These are phyloP conservation scores for Pittosporum tobira DNA, from an alignment of 129 eudicot species.

Conservation along the genomic window DNA sequence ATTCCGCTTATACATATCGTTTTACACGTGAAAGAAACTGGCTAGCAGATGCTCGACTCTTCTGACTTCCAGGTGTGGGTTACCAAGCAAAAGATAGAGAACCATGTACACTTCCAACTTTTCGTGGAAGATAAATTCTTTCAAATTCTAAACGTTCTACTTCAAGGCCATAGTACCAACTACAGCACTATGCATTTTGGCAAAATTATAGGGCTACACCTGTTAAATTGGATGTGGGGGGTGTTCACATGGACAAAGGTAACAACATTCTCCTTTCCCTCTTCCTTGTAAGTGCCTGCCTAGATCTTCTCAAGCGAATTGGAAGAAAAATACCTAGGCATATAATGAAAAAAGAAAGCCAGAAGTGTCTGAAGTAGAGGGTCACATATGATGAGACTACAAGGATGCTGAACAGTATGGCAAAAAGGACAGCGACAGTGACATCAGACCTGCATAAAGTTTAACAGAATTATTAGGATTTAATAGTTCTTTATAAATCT, in stretches of 20 bases:
- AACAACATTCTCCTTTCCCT: constrained; percentile 50
- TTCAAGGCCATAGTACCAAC: constrained; percentile 8
- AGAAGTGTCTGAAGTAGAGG: constrained; percentile 50
- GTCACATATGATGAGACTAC: constrained; percentile 49
- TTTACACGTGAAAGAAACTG: constrained; percentile 24
- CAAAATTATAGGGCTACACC: constrained; percentile 12
- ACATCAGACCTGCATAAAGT: constrained; percentile 58
- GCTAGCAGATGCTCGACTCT: constrained; percentile 17
- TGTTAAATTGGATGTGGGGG: constrained; percentile 11
- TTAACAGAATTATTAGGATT: background rate
- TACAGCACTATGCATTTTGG: constrained; percentile 14
- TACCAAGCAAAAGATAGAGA: constrained; percentile 6
- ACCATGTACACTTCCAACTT: constrained; percentile 13
- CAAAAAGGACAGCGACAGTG: constrained; percentile 49
- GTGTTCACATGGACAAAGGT: constrained; percentile 61
- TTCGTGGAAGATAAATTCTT: constrained; percentile 4
- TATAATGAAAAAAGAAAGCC: constrained; percentile 45
- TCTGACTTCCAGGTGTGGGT: constrained; percentile 1
- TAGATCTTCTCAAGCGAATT: constrained; percentile 46
- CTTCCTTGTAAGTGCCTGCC: constrained; percentile 54
- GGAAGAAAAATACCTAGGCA: constrained; percentile 47
- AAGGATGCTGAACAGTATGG: constrained; percentile 38
- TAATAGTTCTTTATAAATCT: too few species aligned
- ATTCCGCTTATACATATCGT: constrained; percentile 9
- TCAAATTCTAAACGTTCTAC: constrained; percentile 13